These are phyloP conservation scores for Ophiognomonia clavigignenti-juglandacearum DNA, from an alignment of 2,329 filamentous ascomycete genomes.

Conservation along the genomic window DNA sequence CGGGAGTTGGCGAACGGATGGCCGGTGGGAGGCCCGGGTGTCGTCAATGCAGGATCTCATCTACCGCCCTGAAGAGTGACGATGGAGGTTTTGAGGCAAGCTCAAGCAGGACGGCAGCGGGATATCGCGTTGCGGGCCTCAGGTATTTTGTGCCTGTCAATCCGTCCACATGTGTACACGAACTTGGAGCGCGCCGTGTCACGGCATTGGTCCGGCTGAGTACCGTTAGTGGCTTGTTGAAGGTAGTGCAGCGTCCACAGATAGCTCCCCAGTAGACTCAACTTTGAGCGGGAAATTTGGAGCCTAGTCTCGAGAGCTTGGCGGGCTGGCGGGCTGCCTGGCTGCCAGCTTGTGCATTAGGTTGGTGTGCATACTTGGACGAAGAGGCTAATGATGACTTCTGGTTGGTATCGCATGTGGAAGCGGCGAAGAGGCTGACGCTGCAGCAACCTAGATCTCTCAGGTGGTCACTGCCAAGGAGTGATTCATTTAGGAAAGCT, in stretches of 20 bases:
- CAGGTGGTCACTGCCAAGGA: background rate
- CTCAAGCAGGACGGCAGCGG: background rate
- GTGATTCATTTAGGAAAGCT: background rate
- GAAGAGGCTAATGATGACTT: background rate
- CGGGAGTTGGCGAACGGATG: conserved; percentile 9
- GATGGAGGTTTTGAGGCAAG: conserved; percentile 3
- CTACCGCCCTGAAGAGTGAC: background rate
- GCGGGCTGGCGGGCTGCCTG: too few relatives aligned
- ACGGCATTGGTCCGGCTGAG: conserved; percentile 6
- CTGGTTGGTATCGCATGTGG: too few relatives aligned
- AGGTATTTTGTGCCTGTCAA: background rate
- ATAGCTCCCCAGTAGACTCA: too few relatives aligned
- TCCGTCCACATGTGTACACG: background rate
- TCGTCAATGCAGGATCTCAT: background rate
- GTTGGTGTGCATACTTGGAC: background rate
- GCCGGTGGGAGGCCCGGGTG: background rate
- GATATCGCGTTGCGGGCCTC: too few relatives aligned
- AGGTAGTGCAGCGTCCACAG: too few relatives aligned
- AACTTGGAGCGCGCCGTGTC: conserved; percentile 4
- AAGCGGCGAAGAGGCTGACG: too few relatives aligned
- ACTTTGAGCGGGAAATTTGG: too few relatives aligned
- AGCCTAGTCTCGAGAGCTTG: too few relatives aligned
- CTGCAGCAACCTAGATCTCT: too few relatives aligned
- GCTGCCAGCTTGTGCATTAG: background rate
- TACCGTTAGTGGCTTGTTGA: conserved; percentile 1